These are phyloP conservation scores for Gnaphalium uliginosum DNA, from an alignment of 129 eudicot species.

Conservation along the genomic window DNA sequence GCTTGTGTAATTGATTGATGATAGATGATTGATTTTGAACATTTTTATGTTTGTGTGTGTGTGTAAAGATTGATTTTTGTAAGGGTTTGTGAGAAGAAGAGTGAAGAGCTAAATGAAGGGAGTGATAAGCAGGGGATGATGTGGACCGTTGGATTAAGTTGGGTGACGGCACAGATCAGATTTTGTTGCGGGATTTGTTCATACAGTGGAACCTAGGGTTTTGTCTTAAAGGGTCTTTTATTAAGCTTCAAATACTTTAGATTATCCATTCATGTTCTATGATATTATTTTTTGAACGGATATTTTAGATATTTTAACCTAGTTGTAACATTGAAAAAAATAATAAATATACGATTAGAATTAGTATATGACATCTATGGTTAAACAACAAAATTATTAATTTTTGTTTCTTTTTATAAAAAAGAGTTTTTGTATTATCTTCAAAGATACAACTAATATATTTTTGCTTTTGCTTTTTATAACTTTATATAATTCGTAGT, in stretches of 20 bases:
- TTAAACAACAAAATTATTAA: no score
- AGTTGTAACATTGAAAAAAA: no score
- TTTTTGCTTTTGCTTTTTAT: no score
- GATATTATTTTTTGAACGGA: background rate
- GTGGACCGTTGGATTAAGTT: slow-evolving; percentile 55
- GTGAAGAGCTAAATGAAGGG: slow-evolving; percentile 33
- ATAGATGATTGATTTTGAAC: slow-evolving; percentile 13
- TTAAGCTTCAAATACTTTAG: slow-evolving; percentile 16
- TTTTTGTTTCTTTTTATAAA: no score
- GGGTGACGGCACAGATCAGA: slow-evolving; percentile 54
- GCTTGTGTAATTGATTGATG: slow-evolving; percentile 17
- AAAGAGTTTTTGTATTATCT: no score
- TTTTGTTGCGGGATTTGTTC: slow-evolving; percentile 43
- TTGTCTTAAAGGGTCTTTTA: slow-evolving; percentile 35
- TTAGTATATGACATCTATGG: no score
- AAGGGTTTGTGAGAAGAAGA: slow-evolving; percentile 29
- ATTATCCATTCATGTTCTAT: slow-evolving; percentile 28
- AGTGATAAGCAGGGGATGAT: slow-evolving; percentile 56
- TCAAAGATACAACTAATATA: no score
- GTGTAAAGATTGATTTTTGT: slow-evolving; percentile 8
- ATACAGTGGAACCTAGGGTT: slow-evolving; percentile 49
- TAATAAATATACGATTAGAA: no score
- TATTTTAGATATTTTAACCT: no score
- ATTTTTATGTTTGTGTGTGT: slow-evolving; percentile 34
- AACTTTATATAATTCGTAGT: no score